These are phyloP conservation scores for Pinus tabuliformis DNA, from an alignment of 75 land plant species.

Conservation along the genomic window DNA sequence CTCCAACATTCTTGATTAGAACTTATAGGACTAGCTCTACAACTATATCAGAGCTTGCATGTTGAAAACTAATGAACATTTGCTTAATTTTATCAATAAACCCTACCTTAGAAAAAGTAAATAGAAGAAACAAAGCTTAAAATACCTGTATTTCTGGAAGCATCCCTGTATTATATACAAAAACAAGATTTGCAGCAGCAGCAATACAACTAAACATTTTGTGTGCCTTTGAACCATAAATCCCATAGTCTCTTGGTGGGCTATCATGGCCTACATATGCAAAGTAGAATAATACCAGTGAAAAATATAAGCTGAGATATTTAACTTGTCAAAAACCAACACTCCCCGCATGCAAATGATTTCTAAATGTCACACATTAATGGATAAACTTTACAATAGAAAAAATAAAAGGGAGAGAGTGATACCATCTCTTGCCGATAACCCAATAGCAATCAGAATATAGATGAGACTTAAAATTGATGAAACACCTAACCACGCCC, in stretches of 20 bases:
- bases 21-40: no score
- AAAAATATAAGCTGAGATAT: background rate
- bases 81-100: background rate
- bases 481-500: slow-evolving; percentile 64
- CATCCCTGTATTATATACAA: slow-evolving; percentile 91
- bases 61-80: no score
- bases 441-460: slow-evolving; percentile 42
- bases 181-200: slow-evolving; percentile 72
- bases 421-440: slow-evolving; percentile 66
- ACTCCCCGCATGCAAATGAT: no score
- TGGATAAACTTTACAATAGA: no score
- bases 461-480: slow-evolving; percentile 60
- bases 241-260: slow-evolving; percentile 60
- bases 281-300: background rate
- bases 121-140: background rate
- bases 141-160: slow-evolving; percentile 89
- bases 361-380: no score
- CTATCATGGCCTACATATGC: slow-evolving; percentile 37
- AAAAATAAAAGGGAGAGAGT: background rate
- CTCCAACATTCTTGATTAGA: no score
- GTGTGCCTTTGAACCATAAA: slow-evolving; percentile 34
- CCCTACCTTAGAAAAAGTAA: background rate
- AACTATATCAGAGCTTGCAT: no score
- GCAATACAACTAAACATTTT: slow-evolving; percentile 59
- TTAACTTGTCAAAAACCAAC: no score